phyloP scores from a whole-genome alignment of 2,329 filamentous ascomycete genomes.

The Balansia obtecta region DNA sequence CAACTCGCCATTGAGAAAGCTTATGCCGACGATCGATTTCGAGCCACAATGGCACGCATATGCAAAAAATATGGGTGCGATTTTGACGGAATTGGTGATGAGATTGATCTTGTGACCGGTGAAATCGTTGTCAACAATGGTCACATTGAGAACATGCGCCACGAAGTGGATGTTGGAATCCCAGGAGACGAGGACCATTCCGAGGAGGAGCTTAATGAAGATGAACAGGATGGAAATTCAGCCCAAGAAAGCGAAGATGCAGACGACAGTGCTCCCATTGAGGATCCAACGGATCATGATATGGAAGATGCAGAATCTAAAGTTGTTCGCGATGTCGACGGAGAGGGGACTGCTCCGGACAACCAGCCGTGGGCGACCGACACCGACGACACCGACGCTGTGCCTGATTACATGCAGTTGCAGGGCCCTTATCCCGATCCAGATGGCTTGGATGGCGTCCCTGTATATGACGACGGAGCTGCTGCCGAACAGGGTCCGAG shows the following conservation, averaged over 20 bases:
- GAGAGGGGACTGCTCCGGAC: conserved; percentile 7
- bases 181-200: neutral
- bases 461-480: conserved; percentile 1
- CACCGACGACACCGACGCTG: conserved; percentile 1
- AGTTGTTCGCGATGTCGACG: conserved; percentile 3
- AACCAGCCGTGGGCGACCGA: conserved; percentile 1
- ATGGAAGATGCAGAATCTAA: neutral
- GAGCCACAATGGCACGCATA: conserved; percentile 76
- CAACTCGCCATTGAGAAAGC: conserved; percentile 50
- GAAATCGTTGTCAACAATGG: conserved; percentile 85
- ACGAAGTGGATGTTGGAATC: conserved; percentile 36
- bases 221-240: conserved; percentile 9
- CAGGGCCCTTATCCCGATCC: conserved; percentile 6
- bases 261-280: conserved; percentile 22
- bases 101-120: conserved; percentile 75
- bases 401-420: conserved; percentile 5
- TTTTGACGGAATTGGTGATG: conserved; percentile 74
- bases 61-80: conserved; percentile 81
- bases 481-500: neutral
- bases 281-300: conserved; percentile 18
- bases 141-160: conserved; percentile 54
- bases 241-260: conserved; percentile 21
- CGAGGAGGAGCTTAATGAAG: neutral
- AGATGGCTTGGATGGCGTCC: conserved; percentile 1
- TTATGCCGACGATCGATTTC: conserved; percentile 58